Percentiles rank a stretch among this genome's conserved stretches.
Conservation (phyloP, 2,329 filamentous ascomycete species). For the Trichoderma sp. region DNA sequence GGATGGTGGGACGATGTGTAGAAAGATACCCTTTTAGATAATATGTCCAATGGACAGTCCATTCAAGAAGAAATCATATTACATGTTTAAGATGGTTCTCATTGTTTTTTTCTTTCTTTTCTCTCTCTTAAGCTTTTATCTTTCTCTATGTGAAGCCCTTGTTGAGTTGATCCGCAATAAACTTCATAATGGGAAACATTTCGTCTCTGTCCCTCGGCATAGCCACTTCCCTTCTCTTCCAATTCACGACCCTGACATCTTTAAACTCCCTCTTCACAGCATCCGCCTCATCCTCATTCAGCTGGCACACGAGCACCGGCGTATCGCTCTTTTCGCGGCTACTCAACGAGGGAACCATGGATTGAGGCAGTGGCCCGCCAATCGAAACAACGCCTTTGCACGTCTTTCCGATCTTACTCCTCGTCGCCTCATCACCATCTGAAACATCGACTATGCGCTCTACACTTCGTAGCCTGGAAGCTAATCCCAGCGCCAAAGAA, state of each 20-base stretch:
- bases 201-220: conserved; percentile 86
- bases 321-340: conserved; percentile 56
- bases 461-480: conserved; percentile 42
- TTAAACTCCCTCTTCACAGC: conserved; percentile 63
- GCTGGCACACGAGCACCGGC: conserved; percentile 57
- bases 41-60: not conserved
- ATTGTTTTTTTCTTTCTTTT: not conserved
- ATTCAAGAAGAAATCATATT: not conserved
- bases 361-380: conserved; percentile 56
- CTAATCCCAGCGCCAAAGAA: conserved; percentile 57
- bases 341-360: conserved; percentile 47
- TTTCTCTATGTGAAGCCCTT: conserved; percentile 1
- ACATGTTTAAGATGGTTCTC: not conserved
- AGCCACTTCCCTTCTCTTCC: conserved; percentile 67
- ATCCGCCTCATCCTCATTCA: conserved; percentile 63
- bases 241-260: conserved; percentile 65
- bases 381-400: conserved; percentile 61
- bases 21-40: conserved; percentile 26
- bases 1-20: conserved; percentile 27
- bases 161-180: conserved; percentile 63
- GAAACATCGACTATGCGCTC: conserved; percentile 37
- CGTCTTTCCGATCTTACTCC: conserved; percentile 20
- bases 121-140: not conserved
- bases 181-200: conserved; percentile 88
- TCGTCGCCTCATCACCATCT: conserved; percentile 11